These are phyloP conservation scores for Neolentinus lepideus DNA, from an alignment of 1,284 basidiomycete species.

Conservation along the genomic window DNA sequence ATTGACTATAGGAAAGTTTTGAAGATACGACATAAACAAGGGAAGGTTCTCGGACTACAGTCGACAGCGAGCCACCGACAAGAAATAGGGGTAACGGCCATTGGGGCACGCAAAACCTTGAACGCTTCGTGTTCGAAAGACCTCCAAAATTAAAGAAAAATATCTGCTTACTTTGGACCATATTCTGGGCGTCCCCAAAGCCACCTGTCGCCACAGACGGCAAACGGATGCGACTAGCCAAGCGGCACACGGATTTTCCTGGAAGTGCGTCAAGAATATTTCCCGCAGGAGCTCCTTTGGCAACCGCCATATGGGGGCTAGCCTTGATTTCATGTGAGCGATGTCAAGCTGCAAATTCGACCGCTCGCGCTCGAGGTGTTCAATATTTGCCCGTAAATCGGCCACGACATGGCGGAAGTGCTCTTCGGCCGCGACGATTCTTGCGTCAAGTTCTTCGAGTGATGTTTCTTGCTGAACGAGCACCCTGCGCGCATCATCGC, in stretches of 20 bases:
- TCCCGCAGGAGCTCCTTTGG: slow-evolving; percentile 59
- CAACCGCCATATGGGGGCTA: slow-evolving; percentile 60
- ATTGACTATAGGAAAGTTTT: neutral
- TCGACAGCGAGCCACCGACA: neutral
- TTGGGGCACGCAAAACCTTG: neutral
- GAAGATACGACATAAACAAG: too few relatives aligned
- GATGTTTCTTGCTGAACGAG: slow-evolving; percentile 14
- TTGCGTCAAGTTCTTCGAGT: slow-evolving; percentile 17
- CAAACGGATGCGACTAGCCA: slow-evolving; percentile 67
- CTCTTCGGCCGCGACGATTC: slow-evolving; percentile 36
- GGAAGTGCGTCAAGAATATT: slow-evolving; percentile 60
- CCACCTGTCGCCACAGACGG: slow-evolving; percentile 51
- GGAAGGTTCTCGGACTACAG: neutral
- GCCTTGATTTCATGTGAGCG: slow-evolving; percentile 45
- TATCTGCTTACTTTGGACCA: slow-evolving; percentile 59
- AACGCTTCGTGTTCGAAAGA: slow-evolving; percentile 1
- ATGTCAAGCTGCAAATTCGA: slow-evolving; percentile 37
- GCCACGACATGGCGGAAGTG: slow-evolving; percentile 49
- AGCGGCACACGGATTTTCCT: slow-evolving; percentile 57
- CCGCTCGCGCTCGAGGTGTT: slow-evolving; percentile 43
- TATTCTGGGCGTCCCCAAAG: slow-evolving; percentile 53
- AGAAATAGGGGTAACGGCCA: neutral
- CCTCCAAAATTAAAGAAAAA: slow-evolving; percentile 18
- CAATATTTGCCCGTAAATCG: slow-evolving; percentile 44
- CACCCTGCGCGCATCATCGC: slow-evolving; percentile 38